Evolutionary conservation across 1,284 basidiomycete species (phyloP).

Genomic region (Ceratobasidium sp.): DNA sequence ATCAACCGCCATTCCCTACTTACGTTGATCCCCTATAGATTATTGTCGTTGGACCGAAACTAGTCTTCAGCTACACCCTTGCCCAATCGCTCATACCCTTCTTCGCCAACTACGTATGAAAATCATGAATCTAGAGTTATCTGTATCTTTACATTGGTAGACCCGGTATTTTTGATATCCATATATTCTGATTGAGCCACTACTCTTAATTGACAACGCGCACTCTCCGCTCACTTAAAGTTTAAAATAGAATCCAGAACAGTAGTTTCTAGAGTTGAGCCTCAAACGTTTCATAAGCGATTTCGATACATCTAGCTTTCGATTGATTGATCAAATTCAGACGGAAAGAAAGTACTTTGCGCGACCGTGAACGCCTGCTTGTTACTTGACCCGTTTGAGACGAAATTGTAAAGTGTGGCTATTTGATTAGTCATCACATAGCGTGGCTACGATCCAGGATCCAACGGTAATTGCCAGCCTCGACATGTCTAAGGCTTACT

Average conservation of each 20-base stretch:
- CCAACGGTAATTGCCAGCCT: no score
- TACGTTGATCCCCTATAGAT: slow-evolving; percentile 67
- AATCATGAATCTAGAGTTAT: slow-evolving; percentile 6
- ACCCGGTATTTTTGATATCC: not conserved
- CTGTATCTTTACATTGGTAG: not conserved
- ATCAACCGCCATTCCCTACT: not conserved
- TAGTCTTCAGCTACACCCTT: slow-evolving; percentile 98
- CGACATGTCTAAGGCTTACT: no score
- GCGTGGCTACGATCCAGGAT: no score
- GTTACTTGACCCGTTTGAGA: no score
- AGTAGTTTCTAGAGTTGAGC: no score
- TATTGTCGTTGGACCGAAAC: slow-evolving; percentile 96
- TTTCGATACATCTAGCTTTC: no score
- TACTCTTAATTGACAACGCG: not conserved
- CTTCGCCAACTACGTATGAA: slow-evolving; percentile 88
- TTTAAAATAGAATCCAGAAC: not conserved
- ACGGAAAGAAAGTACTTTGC: no score
- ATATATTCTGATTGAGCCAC: not conserved
- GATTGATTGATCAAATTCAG: no score
- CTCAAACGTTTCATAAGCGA: no score
- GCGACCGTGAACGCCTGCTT: no score
- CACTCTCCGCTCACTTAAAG: slow-evolving; percentile 1
- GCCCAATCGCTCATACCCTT: slow-evolving; percentile 96
- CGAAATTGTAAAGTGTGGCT: no score
- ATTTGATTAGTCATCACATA: no score